Percentiles rank a stretch among this genome's conserved stretches.
Conservation (phyloP, 768 basidiomycete genomes). For the Agrocybe pediades region DNA sequence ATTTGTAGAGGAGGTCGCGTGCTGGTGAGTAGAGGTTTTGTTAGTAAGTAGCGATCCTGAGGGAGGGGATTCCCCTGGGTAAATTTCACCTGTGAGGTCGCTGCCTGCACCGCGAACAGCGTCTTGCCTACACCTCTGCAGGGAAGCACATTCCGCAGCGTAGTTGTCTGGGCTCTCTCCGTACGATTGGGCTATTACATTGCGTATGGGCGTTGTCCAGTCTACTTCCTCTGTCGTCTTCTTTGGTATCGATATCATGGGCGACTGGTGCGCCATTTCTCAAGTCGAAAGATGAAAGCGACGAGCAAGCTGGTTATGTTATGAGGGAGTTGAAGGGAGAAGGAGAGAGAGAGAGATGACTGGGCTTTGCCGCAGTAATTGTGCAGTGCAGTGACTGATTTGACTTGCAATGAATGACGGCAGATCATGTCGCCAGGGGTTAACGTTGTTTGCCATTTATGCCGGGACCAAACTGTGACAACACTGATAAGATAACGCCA, state of each 20-base stretch:
- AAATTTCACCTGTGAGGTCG: constrained; percentile 76
- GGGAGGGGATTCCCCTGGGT: not conserved
- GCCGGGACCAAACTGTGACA: no score
- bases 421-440: no score
- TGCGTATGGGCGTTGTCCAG: constrained; percentile 88
- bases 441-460: no score
- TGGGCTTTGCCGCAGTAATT: no score
- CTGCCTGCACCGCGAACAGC: constrained; percentile 96
- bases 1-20: constrained; percentile 95
- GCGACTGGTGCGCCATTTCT: constrained; percentile 80
- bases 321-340: not conserved
- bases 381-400: no score
- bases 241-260: constrained; percentile 89
- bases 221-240: constrained; percentile 98
- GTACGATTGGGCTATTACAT: constrained; percentile 87
- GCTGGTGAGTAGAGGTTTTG: constrained; percentile 56
- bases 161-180: constrained; percentile 93
- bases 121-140: constrained; percentile 93
- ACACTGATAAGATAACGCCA: no score
- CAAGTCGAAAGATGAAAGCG: constrained; percentile 2
- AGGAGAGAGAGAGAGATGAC: not conserved
- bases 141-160: constrained; percentile 74
- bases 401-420: no score
- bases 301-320: not conserved
- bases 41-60: not conserved